Evolutionary conservation across 139 green algal genomes (phyloP).

Genomic region (Coccomyxa sp.): DNA sequence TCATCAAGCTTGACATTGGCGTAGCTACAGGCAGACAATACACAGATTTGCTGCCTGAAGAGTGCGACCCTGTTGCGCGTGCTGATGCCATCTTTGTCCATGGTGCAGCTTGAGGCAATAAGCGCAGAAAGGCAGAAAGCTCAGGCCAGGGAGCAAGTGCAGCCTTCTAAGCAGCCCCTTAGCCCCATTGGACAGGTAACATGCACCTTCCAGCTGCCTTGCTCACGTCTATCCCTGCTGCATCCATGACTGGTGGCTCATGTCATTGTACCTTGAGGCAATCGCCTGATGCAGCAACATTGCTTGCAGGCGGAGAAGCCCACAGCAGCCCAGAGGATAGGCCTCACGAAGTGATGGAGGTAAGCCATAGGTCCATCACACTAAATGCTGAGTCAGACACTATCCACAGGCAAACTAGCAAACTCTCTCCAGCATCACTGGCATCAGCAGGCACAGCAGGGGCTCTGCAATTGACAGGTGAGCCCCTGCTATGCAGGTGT

Average conservation of each 20-base stretch:
- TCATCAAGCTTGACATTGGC: no score
- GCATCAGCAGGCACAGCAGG: no score
- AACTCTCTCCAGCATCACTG: no score
- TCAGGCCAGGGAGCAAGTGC: slow-evolving; percentile 13
- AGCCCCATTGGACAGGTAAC: slow-evolving; percentile 1
- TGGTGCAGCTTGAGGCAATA: background rate
- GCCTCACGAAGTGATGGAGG: slow-evolving; percentile 14
- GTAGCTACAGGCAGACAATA: no score
- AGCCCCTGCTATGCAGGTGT: no score
- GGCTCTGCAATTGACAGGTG: no score
- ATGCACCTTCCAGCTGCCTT: slow-evolving; percentile 18
- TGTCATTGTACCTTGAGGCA: background rate
- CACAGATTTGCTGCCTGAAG: no score
- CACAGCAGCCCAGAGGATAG: slow-evolving; percentile 18
- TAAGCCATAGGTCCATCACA: background rate
- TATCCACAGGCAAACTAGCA: background rate
- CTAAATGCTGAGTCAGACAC: background rate
- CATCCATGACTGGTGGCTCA: background rate
- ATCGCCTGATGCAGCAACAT: background rate
- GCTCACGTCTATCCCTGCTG: slow-evolving; percentile 16
- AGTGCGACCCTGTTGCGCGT: background rate
- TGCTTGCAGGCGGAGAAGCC: slow-evolving; percentile 11
- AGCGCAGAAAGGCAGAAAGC: slow-evolving; percentile 15
- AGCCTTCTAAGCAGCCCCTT: slow-evolving; percentile 11
- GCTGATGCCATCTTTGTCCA: background rate